Evolutionary conservation across 768 basidiomycete species (phyloP), one percentile per base, ranked within the genome.

Genomic region (Leccinum pellstonianum): DNA sequence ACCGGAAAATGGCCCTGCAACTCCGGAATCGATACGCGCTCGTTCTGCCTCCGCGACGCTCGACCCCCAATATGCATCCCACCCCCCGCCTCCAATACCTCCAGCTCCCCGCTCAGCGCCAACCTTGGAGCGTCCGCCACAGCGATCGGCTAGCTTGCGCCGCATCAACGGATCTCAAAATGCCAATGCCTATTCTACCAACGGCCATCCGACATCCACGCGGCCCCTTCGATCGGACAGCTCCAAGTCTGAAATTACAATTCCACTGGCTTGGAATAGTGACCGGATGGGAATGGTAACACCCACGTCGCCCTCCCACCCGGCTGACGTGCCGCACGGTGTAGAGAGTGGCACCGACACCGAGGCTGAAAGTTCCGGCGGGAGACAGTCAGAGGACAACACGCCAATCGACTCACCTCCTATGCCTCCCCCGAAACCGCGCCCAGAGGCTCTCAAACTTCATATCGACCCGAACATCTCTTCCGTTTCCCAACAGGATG

Each of bases 281-380:
- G 73, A 74, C 49, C 62, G 66, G 25, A 57, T 58, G 1, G 66
- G 64, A 27, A 37, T 27, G 15, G 56, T 63, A 10, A 64, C 69
- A 56, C 83, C 87, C 14, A 76, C 79, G 3, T 87, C 87, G 0
- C 87, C 88, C 5, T 79, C 83, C 3, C 84, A 86, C 66, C 79
- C 75, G 37, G 83, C 82, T 0, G 89, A 91, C 68, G 88, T 91
- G 10, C 90, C 89, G 57, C 85, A 82, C 53, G 78, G 83, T 12
- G 78, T 91, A 17, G 90, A 90, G 74, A 90, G 87, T 65, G 88
- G 84, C 14, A 87, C 86, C 3, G 89, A 91, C 62, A 86, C 85
- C 0, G 89, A 90, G 49, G 77, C 79, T 0, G 88, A 89, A 60
- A 70, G 72, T 48, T 75, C 76, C 8, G 82, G 81, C 19, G 76